Evolutionary conservation across 768 basidiomycete species (phyloP).

Genomic region (Pisolithus microcarpus): DNA sequence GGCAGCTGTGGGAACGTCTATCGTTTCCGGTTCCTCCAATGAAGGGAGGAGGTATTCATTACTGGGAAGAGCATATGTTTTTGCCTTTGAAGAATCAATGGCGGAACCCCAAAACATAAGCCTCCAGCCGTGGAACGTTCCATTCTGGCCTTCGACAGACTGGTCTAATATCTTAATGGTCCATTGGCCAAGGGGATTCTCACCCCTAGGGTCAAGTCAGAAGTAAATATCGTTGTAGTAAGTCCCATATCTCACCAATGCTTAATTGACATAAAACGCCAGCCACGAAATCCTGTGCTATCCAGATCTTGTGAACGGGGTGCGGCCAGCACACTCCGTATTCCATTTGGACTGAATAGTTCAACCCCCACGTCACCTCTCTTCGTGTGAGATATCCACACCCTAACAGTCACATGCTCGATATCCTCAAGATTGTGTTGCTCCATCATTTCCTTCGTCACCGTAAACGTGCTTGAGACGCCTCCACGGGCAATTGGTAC

Average conservation of each 20-base stretch:
- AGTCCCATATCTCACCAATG: conserved; percentile 66
- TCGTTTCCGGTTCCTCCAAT: conserved; percentile 36
- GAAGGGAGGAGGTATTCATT: conserved; percentile 44
- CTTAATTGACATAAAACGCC: conserved; percentile 98
- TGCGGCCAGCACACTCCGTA: conserved; percentile 78
- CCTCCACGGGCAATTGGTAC: conserved; percentile 60
- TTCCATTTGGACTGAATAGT: conserved; percentile 74
- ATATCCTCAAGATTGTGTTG: conserved; percentile 77
- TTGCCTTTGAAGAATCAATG: conserved; percentile 62
- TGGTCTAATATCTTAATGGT: conserved; percentile 82
- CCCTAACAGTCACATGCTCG: conserved; percentile 88
- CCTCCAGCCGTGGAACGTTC: conserved; percentile 83
- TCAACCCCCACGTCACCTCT: conserved; percentile 94
- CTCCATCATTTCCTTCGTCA: conserved; percentile 60
- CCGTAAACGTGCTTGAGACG: conserved; percentile 51
- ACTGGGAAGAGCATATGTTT: conserved; percentile 53
- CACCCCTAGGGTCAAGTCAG: conserved; percentile 58
- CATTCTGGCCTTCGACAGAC: conserved; percentile 47
- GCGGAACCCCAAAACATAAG: conserved; percentile 89
- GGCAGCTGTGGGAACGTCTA: conserved; percentile 32
- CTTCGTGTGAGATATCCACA: conserved; percentile 84
- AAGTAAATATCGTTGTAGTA: not conserved
- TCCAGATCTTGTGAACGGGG: conserved; percentile 60
- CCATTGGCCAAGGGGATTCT: conserved; percentile 88
- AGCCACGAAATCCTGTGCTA: conserved; percentile 73